Conservation (phyloP, 192 early-diverging fungal genomes). For the Linnemannia hyalina region DNA sequence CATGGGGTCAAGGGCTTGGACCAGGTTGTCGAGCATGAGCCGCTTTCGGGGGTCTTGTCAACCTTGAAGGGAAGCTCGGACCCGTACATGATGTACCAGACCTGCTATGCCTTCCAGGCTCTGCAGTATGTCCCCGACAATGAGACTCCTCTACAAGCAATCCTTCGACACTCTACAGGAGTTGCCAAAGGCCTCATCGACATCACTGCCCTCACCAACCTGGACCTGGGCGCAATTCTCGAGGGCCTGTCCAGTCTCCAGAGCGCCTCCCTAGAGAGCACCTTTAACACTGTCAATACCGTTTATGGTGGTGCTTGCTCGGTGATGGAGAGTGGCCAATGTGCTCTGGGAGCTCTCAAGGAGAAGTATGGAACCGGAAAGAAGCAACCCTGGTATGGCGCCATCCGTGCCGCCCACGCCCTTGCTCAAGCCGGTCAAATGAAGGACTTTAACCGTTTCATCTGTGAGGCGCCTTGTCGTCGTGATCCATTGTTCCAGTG, state of each 20-base stretch:
- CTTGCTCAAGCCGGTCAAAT: constrained; percentile 7
- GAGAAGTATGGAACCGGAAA: neutral
- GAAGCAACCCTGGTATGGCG: constrained; percentile 1
- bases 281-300: neutral
- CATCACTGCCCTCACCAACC: neutral
- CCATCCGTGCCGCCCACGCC: constrained; percentile 7
- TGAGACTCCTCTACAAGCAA: neutral
- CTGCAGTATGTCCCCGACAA: neutral
- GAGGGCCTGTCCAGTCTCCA: neutral
- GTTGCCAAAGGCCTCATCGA: neutral
- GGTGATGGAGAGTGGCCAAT: neutral
- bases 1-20: too few species aligned
- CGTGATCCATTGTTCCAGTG: constrained; percentile 3
- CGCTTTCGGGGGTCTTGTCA: neutral
- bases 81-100: neutral
- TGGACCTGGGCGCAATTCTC: neutral
- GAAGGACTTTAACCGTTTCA: neutral
- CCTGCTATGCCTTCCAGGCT: neutral
- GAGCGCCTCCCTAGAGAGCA: neutral
- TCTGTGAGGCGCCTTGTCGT: constrained; percentile 1
- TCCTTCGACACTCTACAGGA: neutral
- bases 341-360: neutral
- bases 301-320: neutral
- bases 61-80: neutral
- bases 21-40: too few species aligned